Percentiles rank a stretch among this genome's conserved stretches.
phyloP scores from a whole-genome alignment of 768 basidiomycete species.

The Strobilomyces dryophilus region DNA sequence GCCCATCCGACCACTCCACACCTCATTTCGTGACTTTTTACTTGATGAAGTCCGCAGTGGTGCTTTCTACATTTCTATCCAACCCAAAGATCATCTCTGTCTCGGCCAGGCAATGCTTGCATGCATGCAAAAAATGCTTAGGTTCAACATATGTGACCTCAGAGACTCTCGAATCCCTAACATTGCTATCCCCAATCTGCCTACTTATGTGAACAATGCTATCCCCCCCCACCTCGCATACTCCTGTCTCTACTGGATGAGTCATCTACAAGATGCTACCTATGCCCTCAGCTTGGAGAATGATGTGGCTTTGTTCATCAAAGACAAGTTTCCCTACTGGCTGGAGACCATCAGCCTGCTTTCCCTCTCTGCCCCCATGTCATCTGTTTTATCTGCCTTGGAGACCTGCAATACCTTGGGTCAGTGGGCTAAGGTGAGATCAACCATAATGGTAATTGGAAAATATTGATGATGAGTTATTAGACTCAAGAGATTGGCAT shows the following conservation, averaged over 20 bases:
- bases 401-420: not conserved
- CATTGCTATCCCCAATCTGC: not conserved
- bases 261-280: not conserved
- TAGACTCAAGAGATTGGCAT: not conserved
- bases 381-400: not conserved
- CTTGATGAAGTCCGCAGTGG: not conserved
- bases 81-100: not conserved
- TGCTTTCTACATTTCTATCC: not conserved
- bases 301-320: constrained; percentile 1
- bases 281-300: not conserved
- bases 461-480: not conserved
- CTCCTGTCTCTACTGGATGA: not conserved
- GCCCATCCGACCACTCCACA: no score
- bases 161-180: not conserved
- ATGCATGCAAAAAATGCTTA: no score
- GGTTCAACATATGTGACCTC: no score
- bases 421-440: constrained; percentile 6
- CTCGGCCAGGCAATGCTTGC: not conserved
- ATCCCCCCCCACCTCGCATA: not conserved
- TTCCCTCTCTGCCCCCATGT: not conserved
- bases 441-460: not conserved
- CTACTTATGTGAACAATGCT: not conserved
- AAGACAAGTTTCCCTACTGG: constrained; percentile 2
- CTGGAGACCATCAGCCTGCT: constrained; percentile 27
- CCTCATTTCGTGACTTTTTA: not conserved